phyloP scores from a whole-genome alignment of 805 yeast species.

The Kluyveromyces wickerhamii region DNA sequence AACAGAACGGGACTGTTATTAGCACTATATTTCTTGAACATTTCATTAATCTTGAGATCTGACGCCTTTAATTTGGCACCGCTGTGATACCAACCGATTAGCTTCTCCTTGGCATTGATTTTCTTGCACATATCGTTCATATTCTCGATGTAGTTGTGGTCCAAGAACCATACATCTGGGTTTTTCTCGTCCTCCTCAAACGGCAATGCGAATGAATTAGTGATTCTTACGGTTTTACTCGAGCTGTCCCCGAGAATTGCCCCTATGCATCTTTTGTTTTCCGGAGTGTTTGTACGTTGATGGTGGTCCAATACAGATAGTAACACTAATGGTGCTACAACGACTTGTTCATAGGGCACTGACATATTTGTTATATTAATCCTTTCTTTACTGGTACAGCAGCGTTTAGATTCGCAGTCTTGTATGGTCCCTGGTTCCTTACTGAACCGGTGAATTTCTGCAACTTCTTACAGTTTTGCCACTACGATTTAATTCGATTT shows the following conservation, averaged over 20 bases:
- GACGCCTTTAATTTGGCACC: slow-evolving; percentile 89
- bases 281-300: slow-evolving; percentile 70
- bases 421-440: no score
- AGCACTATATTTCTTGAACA: slow-evolving; percentile 73
- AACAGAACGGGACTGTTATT: slow-evolving; percentile 62
- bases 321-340: slow-evolving; percentile 92
- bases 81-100: slow-evolving; percentile 99
- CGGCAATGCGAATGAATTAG: slow-evolving; percentile 94
- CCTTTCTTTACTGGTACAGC: no score
- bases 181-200: slow-evolving; percentile 94
- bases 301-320: slow-evolving; percentile 93
- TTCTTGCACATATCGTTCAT: slow-evolving; percentile 98
- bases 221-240: slow-evolving; percentile 50
- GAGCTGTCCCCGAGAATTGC: slow-evolving; percentile 81
- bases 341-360: slow-evolving; percentile 46
- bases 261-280: slow-evolving; percentile 83
- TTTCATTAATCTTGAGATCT: slow-evolving; percentile 85
- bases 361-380: slow-evolving; percentile 5
- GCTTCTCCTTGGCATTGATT: slow-evolving; percentile 91
- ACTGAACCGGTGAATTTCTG: no score
- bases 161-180: slow-evolving; percentile 91
- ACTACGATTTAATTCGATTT: no score
- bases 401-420: no score
- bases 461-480: no score
- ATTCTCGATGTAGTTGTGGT: slow-evolving; percentile 89